phyloP scores from a whole-genome alignment of 2,329 filamentous ascomycete genomes.

The Botryosphaeria dothidea region DNA sequence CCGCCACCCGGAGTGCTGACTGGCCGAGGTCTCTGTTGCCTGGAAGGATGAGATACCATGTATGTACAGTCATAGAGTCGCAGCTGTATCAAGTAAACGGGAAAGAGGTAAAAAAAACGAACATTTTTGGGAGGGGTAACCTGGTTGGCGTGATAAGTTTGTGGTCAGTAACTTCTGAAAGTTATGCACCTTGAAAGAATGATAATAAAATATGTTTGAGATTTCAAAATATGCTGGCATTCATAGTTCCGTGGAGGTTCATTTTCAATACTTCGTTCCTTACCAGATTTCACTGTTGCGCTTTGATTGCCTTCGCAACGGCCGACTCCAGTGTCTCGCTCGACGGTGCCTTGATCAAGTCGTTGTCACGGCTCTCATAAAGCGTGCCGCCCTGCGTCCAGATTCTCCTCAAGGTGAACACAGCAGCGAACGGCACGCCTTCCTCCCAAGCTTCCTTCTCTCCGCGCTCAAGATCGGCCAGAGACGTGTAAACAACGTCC shows the following conservation, averaged over 20 bases:
- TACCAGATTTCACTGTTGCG: background rate
- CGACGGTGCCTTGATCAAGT: background rate
- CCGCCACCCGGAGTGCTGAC: too few species aligned
- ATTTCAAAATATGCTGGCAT: background rate
- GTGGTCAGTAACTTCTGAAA: too few species aligned
- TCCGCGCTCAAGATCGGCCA: slow-evolving; percentile 55
- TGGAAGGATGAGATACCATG: too few species aligned
- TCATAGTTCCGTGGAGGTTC: background rate
- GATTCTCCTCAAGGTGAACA: slow-evolving; percentile 65
- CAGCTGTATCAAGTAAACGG: too few species aligned
- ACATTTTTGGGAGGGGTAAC: too few species aligned
- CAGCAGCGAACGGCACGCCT: slow-evolving; percentile 53
- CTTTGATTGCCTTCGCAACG: background rate
- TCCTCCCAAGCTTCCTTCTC: slow-evolving; percentile 63
- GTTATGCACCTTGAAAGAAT: too few species aligned
- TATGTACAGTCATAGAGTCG: too few species aligned
- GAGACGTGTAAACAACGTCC: slow-evolving; percentile 54
- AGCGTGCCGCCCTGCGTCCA: slow-evolving; percentile 73
- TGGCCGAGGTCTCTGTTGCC: too few species aligned
- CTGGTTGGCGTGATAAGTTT: too few species aligned
- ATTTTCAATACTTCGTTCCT: background rate
- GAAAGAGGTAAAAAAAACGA: too few species aligned
- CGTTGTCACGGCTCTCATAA: slow-evolving; percentile 62
- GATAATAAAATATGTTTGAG: too few species aligned
- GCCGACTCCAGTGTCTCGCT: slow-evolving; percentile 1